Base-by-base conservation (phyloP, 768 basidiomycete species). In the Udeniomyces megalosporus region DNA sequence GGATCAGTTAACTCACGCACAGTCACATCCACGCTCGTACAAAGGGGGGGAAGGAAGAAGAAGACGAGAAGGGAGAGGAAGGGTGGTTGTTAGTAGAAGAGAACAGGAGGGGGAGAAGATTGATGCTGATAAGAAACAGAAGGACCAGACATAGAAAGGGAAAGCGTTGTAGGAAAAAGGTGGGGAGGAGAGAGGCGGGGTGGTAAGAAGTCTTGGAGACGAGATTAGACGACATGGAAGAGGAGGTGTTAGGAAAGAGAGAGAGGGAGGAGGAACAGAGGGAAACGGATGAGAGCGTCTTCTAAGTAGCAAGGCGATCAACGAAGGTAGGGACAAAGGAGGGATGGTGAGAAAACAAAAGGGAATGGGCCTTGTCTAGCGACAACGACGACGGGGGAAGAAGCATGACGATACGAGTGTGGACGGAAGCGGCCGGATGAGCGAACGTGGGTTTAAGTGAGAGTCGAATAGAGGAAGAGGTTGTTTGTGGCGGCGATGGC, bases 401-500 rank as follows among this genome's bases (percentile, higher is more conserved):
- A 20, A 44, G 42, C 20, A 10, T 10, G 20, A 20, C 42, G 11
- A 44, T 10, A 20, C 20, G 20, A 20, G 42, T 10, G 20, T 10
- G n/a, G 47, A 24, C 11, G n/a, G n/a, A 48, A 22, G 12, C 8
- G 47, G 47, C 7, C n/a, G 47, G 47, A 48, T 11, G 47, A 7
- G 22, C 12, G 22, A 48, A 20, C 42, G 42, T n/a, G n/a, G 47
- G 22, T 11, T 24, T 7, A 48, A 48, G 47, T 17, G 11, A 48
- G 17, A 24, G 22, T 28, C 44, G 52, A 55, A 38, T 49, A 73
- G 58, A 87, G 76, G 80, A 85, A 92, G 75, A 95, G 76, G 75
- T 95, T 95, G 80, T 95, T 95, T 69, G 91, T 96, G 47, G 91
- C 91, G 55, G 91, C 91, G 72, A 96, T 92, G 69, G 92, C 92